Base-by-base conservation (phyloP, 768 basidiomycete species). In the Dendrothele bispora region DNA sequence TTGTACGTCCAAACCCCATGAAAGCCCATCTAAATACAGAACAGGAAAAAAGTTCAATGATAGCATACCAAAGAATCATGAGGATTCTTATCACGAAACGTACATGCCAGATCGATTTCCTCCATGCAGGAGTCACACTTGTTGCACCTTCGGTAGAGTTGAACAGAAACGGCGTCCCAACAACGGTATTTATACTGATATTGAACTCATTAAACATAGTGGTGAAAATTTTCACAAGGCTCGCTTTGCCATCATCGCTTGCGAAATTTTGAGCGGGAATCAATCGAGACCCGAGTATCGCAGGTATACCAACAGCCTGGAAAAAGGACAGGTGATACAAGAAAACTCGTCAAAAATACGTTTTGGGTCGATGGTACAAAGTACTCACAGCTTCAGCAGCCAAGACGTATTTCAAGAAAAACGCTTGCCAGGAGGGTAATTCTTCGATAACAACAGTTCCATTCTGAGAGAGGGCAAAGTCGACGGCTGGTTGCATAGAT, bases 401-500 rank as follows among this genome's bases (percentile, higher is more conserved):
- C 8, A 57, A 28, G n/a, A 64, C 60, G 39, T 64, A 65, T 48
- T 65, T 64, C 26, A 39, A 41, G 58, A 66, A 70, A 54, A 69
- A 67, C 3, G 57, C 50, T 26, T 58, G 39, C 60, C 61, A 69
- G 20, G 64, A 64, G 3, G 63, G 59, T 7, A 67, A 40, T 32
- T 60, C 58, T 49, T 66, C 59, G 48, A 70, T 45, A 15, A 60
- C 44, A 15, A 55, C 60, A 5, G 60, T 58, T 10, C 67, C 69
- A 27, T 59, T 59, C 18, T 63, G 62, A 4, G 58, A 47, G 1
- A 49, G 24, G n/a, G 57, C 59, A 48, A 60, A 68, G 43, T 65
- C 61, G 8, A 57, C 43, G 14, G 64, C 54, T 3, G 48, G 39
- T 44, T 59, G 46, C 52, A 68, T 56, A 15, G 66, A 65, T 7